Conservation (phyloP, 352 stramenopile species). For the Phytophthora rubi region DNA sequence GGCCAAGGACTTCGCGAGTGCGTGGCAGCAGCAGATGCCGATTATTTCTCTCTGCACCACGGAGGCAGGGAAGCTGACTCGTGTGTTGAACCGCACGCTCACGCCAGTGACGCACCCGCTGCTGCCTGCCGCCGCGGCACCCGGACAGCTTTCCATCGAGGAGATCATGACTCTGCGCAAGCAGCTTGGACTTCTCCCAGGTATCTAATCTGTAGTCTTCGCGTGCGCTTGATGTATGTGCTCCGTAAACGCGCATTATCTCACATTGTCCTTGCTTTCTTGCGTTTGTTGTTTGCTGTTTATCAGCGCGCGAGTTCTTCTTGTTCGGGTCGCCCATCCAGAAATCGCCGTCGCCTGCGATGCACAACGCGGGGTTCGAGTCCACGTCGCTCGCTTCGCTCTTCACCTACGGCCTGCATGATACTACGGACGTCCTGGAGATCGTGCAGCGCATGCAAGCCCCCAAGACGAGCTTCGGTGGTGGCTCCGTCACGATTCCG, state of each 20-base stretch:
- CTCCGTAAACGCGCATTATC: constrained; percentile 31
- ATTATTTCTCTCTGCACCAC: constrained; percentile 96
- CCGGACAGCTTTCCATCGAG: constrained; percentile 94
- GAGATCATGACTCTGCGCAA: constrained; percentile 93
- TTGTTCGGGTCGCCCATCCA: constrained; percentile 97
- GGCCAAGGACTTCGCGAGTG: constrained; percentile 53
- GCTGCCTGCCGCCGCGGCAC: constrained; percentile 93
- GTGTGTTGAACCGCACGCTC: constrained; percentile 95
- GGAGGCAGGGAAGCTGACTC: constrained; percentile 91
- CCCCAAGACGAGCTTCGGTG: constrained; percentile 81
- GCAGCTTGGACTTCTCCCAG: constrained; percentile 84
- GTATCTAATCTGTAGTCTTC: constrained; percentile 59
- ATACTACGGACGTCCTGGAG: constrained; percentile 60
- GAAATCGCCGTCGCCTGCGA: constrained; percentile 95
- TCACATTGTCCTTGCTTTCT: constrained; percentile 21
- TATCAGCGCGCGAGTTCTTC: constrained; percentile 86
- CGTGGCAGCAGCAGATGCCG: constrained; percentile 85
- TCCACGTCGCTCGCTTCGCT: constrained; percentile 74
- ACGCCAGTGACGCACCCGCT: constrained; percentile 96
- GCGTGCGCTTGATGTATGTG: constrained; percentile 17
- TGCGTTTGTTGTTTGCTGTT: constrained; percentile 25
- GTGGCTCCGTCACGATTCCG: constrained; percentile 97
- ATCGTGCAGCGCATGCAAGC: constrained; percentile 56
- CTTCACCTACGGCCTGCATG: constrained; percentile 91
- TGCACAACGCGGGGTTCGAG: constrained; percentile 97